phyloP scores from a whole-genome alignment of 1,284 basidiomycete species.

The Apiotrichum mycotoxinovorans region DNA sequence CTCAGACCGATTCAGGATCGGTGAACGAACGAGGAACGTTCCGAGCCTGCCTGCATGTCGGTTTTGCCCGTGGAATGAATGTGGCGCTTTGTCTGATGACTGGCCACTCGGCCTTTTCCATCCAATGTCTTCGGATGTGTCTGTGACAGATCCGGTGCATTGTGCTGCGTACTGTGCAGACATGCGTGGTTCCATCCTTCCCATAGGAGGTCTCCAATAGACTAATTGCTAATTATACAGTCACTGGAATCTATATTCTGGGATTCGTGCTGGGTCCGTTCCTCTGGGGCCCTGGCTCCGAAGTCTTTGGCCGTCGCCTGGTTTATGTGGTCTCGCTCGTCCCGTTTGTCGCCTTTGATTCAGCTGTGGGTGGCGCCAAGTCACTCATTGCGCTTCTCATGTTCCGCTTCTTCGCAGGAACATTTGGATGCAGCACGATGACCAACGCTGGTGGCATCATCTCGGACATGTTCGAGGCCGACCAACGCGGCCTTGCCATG shows the following conservation, averaged over 20 bases:
- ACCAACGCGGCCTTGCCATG: conserved; percentile 48
- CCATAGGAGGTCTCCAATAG: no score
- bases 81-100: no score
- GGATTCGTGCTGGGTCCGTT: conserved; percentile 14
- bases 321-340: conserved; percentile 48
- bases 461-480: conserved; percentile 47
- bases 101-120: no score
- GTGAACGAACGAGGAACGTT: no score
- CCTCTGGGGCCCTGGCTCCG: conserved; percentile 31
- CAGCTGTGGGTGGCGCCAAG: conserved; percentile 46
- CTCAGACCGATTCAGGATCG: no score
- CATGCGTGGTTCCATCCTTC: no score
- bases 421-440: conserved; percentile 48
- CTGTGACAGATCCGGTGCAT: no score
- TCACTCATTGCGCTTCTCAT: conserved; percentile 50
- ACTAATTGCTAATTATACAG: background rate
- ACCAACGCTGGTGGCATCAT: conserved; percentile 52
- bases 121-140: no score
- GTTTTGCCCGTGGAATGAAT: no score
- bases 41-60: no score
- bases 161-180: no score
- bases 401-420: conserved; percentile 51
- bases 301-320: conserved; percentile 38
- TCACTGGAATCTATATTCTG: conserved; percentile 10
- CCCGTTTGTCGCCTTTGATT: conserved; percentile 49